Evolutionary conservation across 1,284 basidiomycete species (phyloP).

Genomic region (Vanrija pseudolonga): DNA sequence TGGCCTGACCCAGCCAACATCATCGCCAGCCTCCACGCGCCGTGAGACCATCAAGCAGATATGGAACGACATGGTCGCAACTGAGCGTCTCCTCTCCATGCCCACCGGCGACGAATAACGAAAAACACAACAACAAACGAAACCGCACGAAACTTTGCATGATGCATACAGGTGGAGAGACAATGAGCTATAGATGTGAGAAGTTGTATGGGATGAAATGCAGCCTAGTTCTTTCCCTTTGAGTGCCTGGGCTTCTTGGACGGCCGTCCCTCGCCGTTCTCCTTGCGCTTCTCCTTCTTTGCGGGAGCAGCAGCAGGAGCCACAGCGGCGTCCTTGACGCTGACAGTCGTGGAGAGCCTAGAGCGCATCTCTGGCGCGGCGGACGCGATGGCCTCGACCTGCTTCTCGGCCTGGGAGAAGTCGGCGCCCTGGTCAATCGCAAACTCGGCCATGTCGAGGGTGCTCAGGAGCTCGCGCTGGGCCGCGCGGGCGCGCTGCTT

Average conservation of each 20-base stretch:
- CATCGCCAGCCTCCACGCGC: not conserved
- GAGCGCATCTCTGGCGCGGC: conserved; percentile 42
- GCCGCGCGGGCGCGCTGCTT: conserved; percentile 42
- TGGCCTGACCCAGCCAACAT: not conserved
- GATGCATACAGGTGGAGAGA: conserved; percentile 7
- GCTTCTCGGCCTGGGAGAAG: conserved; percentile 68
- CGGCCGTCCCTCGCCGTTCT: conserved; percentile 11
- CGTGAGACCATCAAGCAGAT: not conserved
- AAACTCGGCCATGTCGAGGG: conserved; percentile 79
- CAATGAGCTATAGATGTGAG: too few species aligned
- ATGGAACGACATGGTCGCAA: conserved; percentile 13
- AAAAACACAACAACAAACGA: not conserved
- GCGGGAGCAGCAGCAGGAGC: conserved; percentile 47
- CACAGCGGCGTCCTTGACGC: conserved; percentile 59
- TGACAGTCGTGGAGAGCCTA: conserved; percentile 65
- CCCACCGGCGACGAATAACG: not conserved
- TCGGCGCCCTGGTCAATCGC: conserved; percentile 71
- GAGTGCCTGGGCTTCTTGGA: conserved; percentile 13
- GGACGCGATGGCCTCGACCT: conserved; percentile 58
- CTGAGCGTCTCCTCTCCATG: conserved; percentile 6
- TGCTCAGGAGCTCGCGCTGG: conserved; percentile 78
- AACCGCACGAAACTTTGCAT: not conserved
- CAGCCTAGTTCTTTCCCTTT: not conserved
- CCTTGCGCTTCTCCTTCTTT: conserved; percentile 54
- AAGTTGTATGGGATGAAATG: conserved; percentile 1